Conservation (phyloP, 1,139 yeast species). For the Blastobotrys raffinosifermentans region DNA sequence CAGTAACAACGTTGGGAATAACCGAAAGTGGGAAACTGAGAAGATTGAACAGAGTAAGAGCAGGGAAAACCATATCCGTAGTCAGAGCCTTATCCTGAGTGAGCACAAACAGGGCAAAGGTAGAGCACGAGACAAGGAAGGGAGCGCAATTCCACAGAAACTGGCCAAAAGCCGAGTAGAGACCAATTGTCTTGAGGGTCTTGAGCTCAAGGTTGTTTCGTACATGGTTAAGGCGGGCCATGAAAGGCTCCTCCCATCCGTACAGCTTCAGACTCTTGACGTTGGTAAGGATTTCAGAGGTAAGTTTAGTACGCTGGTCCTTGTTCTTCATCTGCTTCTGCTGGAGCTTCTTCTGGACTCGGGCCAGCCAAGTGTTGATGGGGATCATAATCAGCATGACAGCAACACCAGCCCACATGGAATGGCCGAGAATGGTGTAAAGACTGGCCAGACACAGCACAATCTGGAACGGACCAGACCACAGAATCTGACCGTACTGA, state of each 20-base stretch:
- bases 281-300: slow-evolving; percentile 83
- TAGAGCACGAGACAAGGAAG: slow-evolving; percentile 81
- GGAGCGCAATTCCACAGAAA: slow-evolving; percentile 89
- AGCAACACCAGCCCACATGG: slow-evolving; percentile 96
- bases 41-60: slow-evolving; percentile 71
- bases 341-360: slow-evolving; percentile 69
- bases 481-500: slow-evolving; percentile 77
- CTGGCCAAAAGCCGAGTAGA: slow-evolving; percentile 63
- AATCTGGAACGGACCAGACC: slow-evolving; percentile 98
- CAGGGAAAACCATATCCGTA: slow-evolving; percentile 93
- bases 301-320: slow-evolving; percentile 64
- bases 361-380: slow-evolving; percentile 67
- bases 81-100: slow-evolving; percentile 64
- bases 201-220: slow-evolving; percentile 85
- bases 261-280: slow-evolving; percentile 88
- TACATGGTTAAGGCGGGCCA: slow-evolving; percentile 62
- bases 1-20: slow-evolving; percentile 83
- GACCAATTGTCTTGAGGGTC: slow-evolving; percentile 71
- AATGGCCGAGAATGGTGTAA: slow-evolving; percentile 70
- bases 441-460: slow-evolving; percentile 69
- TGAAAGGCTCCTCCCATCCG: slow-evolving; percentile 92
- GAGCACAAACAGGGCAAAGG: slow-evolving; percentile 77
- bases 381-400: slow-evolving; percentile 85
- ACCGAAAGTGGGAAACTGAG: slow-evolving; percentile 90
- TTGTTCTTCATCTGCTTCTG: slow-evolving; percentile 64